A percentile compares a stretch with the other conserved stretches of the same genome.
These are phyloP conservation scores for Globisporangium barbulae DNA, from an alignment of 352 stramenopile genomes.

Conservation along the genomic window DNA sequence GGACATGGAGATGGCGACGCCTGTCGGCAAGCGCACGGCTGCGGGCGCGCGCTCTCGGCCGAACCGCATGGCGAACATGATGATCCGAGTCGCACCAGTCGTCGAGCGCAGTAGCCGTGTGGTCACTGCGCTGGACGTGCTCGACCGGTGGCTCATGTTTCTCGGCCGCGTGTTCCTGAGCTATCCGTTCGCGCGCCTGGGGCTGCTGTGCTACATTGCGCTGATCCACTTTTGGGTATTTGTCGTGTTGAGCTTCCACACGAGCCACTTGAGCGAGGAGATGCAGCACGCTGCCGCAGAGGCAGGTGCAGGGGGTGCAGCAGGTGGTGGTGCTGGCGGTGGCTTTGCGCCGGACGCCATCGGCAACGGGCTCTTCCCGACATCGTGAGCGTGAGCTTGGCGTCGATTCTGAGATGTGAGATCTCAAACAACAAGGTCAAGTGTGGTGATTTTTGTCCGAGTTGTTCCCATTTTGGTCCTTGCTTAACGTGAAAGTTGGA, in stretches of 20 bases:
- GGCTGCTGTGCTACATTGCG: conserved; percentile 69
- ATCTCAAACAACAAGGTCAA: conserved; percentile 1
- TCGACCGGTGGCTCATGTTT: conserved; percentile 76
- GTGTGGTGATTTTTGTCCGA: conserved; percentile 5
- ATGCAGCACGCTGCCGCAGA: conserved; percentile 34
- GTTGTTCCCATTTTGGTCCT: conserved; percentile 8
- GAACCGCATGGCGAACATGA: conserved; percentile 66
- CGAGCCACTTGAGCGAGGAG: conserved; percentile 80
- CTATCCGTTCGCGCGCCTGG: conserved; percentile 70
- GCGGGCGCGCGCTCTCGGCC: conserved; percentile 31
- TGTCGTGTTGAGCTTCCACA: conserved; percentile 85
- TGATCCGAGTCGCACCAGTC: conserved; percentile 64
- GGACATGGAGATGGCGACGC: conserved; percentile 66
- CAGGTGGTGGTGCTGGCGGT: conserved; percentile 9
- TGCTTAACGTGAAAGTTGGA: neutral
- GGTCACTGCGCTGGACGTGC: conserved; percentile 54
- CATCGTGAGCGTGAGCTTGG: conserved; percentile 3
- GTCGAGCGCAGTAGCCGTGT: conserved; percentile 66
- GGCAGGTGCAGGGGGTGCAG: conserved; percentile 21
- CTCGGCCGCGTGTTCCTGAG: conserved; percentile 76
- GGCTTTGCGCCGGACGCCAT: neutral
- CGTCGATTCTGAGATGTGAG: neutral
- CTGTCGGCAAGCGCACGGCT: conserved; percentile 31
- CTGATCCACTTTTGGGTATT: conserved; percentile 87
- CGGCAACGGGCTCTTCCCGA: conserved; percentile 9